Evolutionary conservation across 768 basidiomycete species (phyloP).

Genomic region (Pisolithus microcarpus): DNA sequence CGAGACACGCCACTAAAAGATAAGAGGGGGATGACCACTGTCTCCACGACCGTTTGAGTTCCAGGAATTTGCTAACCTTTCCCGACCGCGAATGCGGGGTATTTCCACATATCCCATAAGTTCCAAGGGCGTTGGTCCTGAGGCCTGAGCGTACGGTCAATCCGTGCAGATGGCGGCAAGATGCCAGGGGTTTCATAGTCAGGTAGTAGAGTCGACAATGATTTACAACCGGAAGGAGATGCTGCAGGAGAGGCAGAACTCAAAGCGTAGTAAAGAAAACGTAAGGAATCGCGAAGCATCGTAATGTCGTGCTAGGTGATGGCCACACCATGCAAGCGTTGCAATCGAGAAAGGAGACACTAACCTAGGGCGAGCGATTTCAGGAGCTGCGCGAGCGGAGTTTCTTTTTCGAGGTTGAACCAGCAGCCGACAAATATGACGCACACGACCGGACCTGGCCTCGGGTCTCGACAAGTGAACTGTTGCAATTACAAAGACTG

Average conservation of each 20-base stretch:
- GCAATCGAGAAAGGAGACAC: no score
- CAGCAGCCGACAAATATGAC: no score
- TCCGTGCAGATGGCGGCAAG: constrained; percentile 65
- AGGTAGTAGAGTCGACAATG: constrained; percentile 24
- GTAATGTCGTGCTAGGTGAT: not conserved
- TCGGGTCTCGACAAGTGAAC: no score
- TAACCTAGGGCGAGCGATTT: not conserved
- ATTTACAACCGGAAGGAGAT: constrained; percentile 8
- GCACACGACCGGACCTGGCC: no score
- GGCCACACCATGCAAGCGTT: no score
- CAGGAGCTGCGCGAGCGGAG: not conserved
- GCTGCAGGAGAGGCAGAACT: constrained; percentile 11
- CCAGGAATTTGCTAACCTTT: constrained; percentile 43
- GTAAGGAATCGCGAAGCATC: constrained; percentile 22
- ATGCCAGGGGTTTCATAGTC: constrained; percentile 65
- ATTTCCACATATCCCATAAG: constrained; percentile 68
- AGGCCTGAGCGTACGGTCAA: constrained; percentile 60
- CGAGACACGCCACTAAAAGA: constrained; percentile 29
- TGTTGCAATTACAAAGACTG: no score
- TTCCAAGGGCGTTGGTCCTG: constrained; percentile 48
- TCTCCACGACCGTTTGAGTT: not conserved
- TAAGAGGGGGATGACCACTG: not conserved
- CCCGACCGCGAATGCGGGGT: constrained; percentile 53
- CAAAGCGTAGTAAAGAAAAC: constrained; percentile 11
- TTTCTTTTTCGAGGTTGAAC: not conserved